phyloP scores from a whole-genome alignment of 768 basidiomycete species.

The Mycena sanguinolenta region DNA sequence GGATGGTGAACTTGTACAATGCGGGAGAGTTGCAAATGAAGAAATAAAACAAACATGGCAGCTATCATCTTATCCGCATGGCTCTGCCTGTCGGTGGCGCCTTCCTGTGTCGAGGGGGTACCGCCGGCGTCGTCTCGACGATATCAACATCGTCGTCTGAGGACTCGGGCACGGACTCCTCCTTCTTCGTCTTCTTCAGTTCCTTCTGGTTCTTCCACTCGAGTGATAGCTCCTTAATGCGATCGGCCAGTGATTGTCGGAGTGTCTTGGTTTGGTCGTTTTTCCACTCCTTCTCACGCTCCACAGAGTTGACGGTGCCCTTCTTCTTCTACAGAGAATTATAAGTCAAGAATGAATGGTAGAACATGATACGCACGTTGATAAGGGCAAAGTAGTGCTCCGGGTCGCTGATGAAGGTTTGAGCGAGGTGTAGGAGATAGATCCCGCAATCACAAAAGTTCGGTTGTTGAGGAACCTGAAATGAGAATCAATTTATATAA shows the following conservation, averaged over 20 bases:
- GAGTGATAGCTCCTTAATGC: conserved; percentile 63
- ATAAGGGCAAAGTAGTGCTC: conserved; percentile 64
- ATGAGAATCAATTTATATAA: too few species aligned
- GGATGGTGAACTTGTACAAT: conserved; percentile 22
- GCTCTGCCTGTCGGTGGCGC: conserved; percentile 13
- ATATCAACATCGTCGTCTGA: conserved; percentile 61
- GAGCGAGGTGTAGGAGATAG: conserved; percentile 89
- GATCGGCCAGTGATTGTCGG: conserved; percentile 59
- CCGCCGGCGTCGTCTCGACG: conserved; percentile 48
- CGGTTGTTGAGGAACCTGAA: conserved; percentile 87
- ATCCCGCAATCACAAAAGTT: conserved; percentile 95
- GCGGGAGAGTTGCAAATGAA: not conserved
- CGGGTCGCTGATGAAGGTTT: conserved; percentile 80
- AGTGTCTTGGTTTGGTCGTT: conserved; percentile 58
- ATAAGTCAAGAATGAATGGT: not conserved
- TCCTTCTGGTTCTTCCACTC: conserved; percentile 63
- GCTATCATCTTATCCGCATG: conserved; percentile 13
- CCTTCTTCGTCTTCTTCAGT: conserved; percentile 53
- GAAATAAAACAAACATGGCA: conserved; percentile 1
- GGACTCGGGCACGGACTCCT: conserved; percentile 46
- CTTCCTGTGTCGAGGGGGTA: conserved; percentile 4
- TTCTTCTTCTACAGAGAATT: conserved; percentile 18
- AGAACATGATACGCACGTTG: conserved; percentile 47
- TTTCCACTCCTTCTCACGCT: conserved; percentile 55
- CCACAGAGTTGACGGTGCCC: conserved; percentile 36